Evolutionary conservation across 495 filamentous ascomycete species (phyloP), one percentile per base, ranked within the genome.

Genomic region (Glutinoglossum americanum): DNA sequence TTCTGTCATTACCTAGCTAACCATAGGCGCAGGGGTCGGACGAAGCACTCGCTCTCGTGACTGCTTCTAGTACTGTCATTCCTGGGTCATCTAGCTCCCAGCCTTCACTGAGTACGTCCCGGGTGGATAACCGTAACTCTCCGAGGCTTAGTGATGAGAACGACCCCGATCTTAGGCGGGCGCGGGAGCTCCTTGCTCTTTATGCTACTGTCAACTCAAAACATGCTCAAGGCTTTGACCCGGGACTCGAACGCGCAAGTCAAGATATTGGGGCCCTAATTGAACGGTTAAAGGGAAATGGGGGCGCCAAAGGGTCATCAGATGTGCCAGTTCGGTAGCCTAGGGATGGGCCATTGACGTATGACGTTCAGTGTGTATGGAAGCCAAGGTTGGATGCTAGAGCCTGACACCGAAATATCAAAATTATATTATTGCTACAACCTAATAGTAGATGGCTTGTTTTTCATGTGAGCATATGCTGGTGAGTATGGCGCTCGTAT

Each of bases 41-140:
- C 27, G 81, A 82, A 57, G 80, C 81, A 3, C 71, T 80, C 32
- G 73, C 75, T 30, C 74, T 85, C 19, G 78, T 85, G 8, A 28
- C 28, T 3, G 54, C 54, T 0, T 56, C 33, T 7, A 41, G 13
- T 32, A 23, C 35, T 3, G 15, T 47, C 33, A n/a, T n/a, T n/a
- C 5, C 32, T 5, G 11, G 3, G 11, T 17, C 49, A 1, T 32
- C 49, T 0, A 25, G 30, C 9, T 6, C 23, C 19, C 49, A 53
- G 49, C 15, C 21, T 27, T 27, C 49, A 19, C 13, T 25, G 5
- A n/a, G 0, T 15, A 32, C 23, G 19, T 17, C 49, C 9, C 23
- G 15, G 25, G 13, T 1, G 30, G 25, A 30, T 3, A 15, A 11
- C 1, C 3, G 1, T 15, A 5, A 4, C 30, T 30, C 49, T 17